phyloP scores from a whole-genome alignment of 352 stramenopile species.

The Ochromonadaceae sp. region DNA sequence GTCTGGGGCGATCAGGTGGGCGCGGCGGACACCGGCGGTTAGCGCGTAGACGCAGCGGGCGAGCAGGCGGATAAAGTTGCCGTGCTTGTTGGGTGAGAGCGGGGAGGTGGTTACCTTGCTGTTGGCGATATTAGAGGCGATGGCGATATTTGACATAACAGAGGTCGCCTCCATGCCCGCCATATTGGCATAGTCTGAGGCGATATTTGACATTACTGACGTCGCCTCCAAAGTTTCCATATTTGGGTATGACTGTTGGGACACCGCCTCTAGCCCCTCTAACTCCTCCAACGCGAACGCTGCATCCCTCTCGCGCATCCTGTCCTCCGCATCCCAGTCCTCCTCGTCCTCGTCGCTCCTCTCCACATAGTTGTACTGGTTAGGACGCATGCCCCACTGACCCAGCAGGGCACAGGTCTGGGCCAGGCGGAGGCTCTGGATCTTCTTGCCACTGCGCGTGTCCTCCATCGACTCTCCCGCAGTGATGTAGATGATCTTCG shows the following conservation, averaged over 20 bases:
- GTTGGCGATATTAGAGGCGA: neutral
- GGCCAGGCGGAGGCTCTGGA: slow-evolving; percentile 40
- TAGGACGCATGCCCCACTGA: neutral
- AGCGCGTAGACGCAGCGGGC: slow-evolving; percentile 35
- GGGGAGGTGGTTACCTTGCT: neutral
- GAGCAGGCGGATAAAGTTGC: neutral
- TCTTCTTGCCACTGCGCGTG: slow-evolving; percentile 38
- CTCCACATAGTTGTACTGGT: neutral
- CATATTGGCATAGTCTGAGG: no score
- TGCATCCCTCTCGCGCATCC: no score
- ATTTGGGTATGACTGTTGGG: no score
- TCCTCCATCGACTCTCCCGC: slow-evolving; percentile 37
- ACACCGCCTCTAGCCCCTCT: no score
- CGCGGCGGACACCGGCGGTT: slow-evolving; percentile 47
- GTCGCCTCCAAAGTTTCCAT: no score
- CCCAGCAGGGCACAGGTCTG: slow-evolving; percentile 39
- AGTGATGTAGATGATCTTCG: slow-evolving; percentile 54
- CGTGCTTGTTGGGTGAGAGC: neutral
- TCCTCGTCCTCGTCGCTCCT: no score
- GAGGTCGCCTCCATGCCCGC: neutral
- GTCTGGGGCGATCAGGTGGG: slow-evolving; percentile 49
- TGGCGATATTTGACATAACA: neutral
- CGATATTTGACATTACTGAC: no score
- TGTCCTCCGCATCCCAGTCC: no score
- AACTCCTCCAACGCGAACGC: no score